Evolutionary conservation across 495 filamentous ascomycete species (phyloP).

Genomic region (Penicillium tannophilum): DNA sequence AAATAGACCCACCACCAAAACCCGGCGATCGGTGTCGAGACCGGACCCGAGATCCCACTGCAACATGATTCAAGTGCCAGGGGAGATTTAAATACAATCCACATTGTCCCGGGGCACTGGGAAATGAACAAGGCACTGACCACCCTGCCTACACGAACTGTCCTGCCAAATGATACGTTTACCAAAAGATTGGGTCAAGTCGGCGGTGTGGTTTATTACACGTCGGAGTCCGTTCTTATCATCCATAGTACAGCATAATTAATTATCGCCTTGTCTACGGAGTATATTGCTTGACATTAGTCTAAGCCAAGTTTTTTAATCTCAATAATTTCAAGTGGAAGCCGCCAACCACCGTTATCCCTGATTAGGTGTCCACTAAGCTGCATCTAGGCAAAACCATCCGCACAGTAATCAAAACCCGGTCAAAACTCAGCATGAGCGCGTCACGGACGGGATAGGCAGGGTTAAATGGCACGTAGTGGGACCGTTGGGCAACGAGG

Average conservation of each 20-base stretch:
- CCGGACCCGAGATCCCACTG: neutral
- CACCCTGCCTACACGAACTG: slow-evolving; percentile 11
- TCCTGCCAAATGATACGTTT: slow-evolving; percentile 3
- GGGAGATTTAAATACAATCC: neutral
- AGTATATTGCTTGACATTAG: neutral
- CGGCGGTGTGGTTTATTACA: slow-evolving; percentile 1
- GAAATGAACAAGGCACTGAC: slow-evolving; percentile 11
- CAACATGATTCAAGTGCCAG: neutral
- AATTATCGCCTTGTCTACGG: neutral
- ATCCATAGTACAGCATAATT: neutral
- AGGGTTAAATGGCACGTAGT: slow-evolving; percentile 4
- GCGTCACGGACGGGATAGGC: neutral
- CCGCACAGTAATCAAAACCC: neutral
- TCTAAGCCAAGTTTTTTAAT: neutral
- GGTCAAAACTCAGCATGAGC: neutral
- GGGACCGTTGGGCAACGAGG: slow-evolving; percentile 27
- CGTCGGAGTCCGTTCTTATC: neutral
- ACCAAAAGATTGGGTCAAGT: neutral
- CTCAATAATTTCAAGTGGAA: neutral
- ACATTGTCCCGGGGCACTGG: slow-evolving; percentile 3
- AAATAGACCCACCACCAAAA: slow-evolving; percentile 3
- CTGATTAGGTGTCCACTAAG: neutral
- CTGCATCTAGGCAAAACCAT: neutral
- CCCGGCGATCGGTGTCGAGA: slow-evolving; percentile 16
- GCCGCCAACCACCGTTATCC: neutral